phyloP scores from a whole-genome alignment of 805 yeast species.

The Cyberlindnera misumaiensis region DNA sequence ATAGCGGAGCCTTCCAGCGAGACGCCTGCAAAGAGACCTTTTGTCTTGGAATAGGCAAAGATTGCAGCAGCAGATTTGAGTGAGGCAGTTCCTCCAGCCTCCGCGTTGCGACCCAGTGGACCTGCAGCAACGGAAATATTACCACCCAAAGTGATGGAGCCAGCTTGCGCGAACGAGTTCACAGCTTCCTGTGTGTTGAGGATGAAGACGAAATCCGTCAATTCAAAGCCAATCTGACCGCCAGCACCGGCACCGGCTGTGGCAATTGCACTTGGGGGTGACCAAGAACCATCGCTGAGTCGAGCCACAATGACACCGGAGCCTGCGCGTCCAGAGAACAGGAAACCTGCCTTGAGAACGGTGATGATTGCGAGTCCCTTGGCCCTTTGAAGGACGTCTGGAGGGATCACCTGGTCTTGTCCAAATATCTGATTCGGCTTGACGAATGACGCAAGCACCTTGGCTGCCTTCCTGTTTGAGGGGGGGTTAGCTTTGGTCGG shows the following conservation, averaged over 20 bases:
- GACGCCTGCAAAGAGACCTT: constrained; percentile 95
- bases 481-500: background rate
- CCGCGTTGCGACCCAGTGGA: constrained; percentile 95
- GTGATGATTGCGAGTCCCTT: constrained; percentile 89
- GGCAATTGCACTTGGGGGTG: constrained; percentile 92
- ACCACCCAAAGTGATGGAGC: constrained; percentile 92
- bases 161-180: constrained; percentile 86
- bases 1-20: constrained; percentile 95
- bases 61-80: constrained; percentile 82
- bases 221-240: constrained; percentile 93
- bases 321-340: constrained; percentile 96
- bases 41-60: constrained; percentile 89
- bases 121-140: constrained; percentile 96
- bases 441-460: constrained; percentile 78
- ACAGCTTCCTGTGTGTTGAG: constrained; percentile 85
- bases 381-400: constrained; percentile 78
- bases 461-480: constrained; percentile 74
- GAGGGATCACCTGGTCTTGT: constrained; percentile 85
- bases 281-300: constrained; percentile 93
- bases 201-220: constrained; percentile 93
- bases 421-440: constrained; percentile 93
- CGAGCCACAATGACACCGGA: constrained; percentile 94
- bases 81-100: constrained; percentile 94
- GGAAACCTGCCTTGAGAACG: constrained; percentile 93
- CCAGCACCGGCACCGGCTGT: constrained; percentile 99